phyloP scores from a whole-genome alignment of 2,329 filamentous ascomycete species.

The Pyricularia pennisetigena region DNA sequence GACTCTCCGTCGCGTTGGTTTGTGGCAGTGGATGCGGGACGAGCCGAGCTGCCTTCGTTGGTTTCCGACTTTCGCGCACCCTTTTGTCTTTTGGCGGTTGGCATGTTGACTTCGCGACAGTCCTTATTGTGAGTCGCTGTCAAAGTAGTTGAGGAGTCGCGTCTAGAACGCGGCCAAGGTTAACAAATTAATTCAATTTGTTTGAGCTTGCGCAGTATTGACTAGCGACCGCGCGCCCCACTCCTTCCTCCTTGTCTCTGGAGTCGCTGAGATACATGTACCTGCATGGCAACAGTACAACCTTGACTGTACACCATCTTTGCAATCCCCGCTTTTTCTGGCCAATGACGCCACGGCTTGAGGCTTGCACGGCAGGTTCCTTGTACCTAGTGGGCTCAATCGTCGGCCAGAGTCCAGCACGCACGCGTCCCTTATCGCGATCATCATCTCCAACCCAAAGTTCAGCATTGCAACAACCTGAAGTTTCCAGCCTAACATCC shows the following conservation, averaged over 20 bases:
- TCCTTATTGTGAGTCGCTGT: neutral
- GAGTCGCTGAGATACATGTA: neutral
- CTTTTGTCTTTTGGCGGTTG: slow-evolving; percentile 49
- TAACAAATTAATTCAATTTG: neutral
- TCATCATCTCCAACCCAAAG: neutral
- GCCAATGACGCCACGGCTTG: neutral
- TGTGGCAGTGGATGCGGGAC: slow-evolving; percentile 41
- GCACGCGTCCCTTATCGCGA: neutral
- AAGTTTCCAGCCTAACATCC: neutral
- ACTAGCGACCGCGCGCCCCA: neutral
- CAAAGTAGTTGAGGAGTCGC: neutral
- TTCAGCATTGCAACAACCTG: neutral
- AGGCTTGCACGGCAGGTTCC: neutral
- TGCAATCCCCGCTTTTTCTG: neutral
- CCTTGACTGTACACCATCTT: neutral
- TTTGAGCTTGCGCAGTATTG: neutral
- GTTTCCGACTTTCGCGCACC: slow-evolving; percentile 32
- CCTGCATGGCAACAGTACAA: neutral
- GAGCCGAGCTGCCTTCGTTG: slow-evolving; percentile 29
- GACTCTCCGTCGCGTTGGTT: slow-evolving; percentile 63
- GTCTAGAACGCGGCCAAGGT: slow-evolving; percentile 3
- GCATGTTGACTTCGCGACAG: slow-evolving; percentile 30
- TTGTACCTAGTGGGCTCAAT: neutral
- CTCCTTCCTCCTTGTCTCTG: neutral
- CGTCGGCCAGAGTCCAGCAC: neutral